A percentile compares a stretch with the other conserved stretches of the same genome.
Evolutionary conservation across 306 rosid genomes (phyloP).

Genomic region (Oxytropis ochrocephala): DNA sequence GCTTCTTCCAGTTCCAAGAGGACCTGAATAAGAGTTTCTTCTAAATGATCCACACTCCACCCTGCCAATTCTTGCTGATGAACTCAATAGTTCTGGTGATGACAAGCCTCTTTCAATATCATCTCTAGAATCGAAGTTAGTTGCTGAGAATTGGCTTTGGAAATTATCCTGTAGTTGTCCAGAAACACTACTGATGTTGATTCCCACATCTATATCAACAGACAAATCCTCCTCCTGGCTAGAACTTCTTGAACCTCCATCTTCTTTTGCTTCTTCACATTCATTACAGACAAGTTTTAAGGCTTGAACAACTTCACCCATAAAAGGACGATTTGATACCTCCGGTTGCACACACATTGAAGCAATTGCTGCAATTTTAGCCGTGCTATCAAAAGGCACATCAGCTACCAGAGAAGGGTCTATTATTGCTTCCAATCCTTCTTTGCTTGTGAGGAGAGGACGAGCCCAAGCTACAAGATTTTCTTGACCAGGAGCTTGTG

Average conservation of each 20-base stretch:
- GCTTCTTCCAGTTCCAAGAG: constrained; percentile 46
- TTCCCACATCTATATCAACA: constrained; percentile 26
- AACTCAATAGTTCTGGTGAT: constrained; percentile 39
- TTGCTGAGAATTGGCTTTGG: constrained; percentile 35
- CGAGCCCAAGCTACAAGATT: constrained; percentile 83
- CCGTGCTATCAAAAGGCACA: constrained; percentile 53
- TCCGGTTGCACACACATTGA: constrained; percentile 91
- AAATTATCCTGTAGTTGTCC: constrained; percentile 37
- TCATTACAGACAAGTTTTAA: constrained; percentile 72
- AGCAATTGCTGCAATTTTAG: constrained; percentile 90
- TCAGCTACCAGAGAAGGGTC: constrained; percentile 51
- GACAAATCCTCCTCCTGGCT: constrained; percentile 47
- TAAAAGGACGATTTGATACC: constrained; percentile 83
- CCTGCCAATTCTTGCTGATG: constrained; percentile 32
- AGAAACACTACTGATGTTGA: constrained; percentile 26
- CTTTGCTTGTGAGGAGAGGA: constrained; percentile 61
- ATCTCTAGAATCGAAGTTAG: constrained; percentile 30
- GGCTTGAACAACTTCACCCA: constrained; percentile 96
- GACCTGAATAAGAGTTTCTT: constrained; percentile 67
- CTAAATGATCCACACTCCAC: constrained; percentile 45
- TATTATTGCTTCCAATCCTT: constrained; percentile 50
- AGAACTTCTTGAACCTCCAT: constrained; percentile 36
- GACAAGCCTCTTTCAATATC: constrained; percentile 52
- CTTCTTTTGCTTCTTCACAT: constrained; percentile 47
- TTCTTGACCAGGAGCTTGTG: constrained; percentile 85